Percentiles rank a stretch among this genome's conserved stretches.
Conservation (phyloP, 2,329 filamentous ascomycete species). For the Parastagonospora nodorum region DNA sequence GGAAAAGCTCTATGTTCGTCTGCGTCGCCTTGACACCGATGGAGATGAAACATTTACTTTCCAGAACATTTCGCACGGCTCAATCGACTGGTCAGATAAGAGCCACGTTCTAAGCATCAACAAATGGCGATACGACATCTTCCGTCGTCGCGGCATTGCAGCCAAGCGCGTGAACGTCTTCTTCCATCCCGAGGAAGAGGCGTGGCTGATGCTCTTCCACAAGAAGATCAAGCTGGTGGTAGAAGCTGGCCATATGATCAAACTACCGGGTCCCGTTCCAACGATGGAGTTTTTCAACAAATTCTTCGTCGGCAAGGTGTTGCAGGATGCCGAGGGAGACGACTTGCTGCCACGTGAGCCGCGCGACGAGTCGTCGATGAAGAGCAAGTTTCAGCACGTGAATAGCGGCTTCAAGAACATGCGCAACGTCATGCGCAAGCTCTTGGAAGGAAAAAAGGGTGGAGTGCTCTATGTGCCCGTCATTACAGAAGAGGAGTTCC, state of each 20-base stretch:
- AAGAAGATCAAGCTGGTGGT: slow-evolving; percentile 9
- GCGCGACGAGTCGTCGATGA: slow-evolving; percentile 1
- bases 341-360: not conserved
- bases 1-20: no score
- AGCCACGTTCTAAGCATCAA: no score
- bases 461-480: slow-evolving; percentile 9
- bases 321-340: slow-evolving; percentile 1
- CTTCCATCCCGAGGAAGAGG: slow-evolving; percentile 14
- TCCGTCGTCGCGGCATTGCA: not conserved
- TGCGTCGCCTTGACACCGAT: no score
- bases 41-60: no score
- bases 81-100: no score
- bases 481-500: slow-evolving; percentile 11
- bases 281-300: slow-evolving; percentile 6
- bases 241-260: slow-evolving; percentile 6
- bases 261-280: not conserved
- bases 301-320: slow-evolving; percentile 10
- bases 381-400: slow-evolving; percentile 1
- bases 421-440: not conserved
- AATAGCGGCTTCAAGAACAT: not conserved
- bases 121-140: no score
- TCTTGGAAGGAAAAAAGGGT: slow-evolving; percentile 1
- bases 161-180: slow-evolving; percentile 1
- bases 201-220: slow-evolving; percentile 18
- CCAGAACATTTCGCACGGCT: no score